Percentiles rank a stretch among this genome's conserved stretches.
phyloP scores from a whole-genome alignment of 768 basidiomycete genomes.

The Ramaria sp. region DNA sequence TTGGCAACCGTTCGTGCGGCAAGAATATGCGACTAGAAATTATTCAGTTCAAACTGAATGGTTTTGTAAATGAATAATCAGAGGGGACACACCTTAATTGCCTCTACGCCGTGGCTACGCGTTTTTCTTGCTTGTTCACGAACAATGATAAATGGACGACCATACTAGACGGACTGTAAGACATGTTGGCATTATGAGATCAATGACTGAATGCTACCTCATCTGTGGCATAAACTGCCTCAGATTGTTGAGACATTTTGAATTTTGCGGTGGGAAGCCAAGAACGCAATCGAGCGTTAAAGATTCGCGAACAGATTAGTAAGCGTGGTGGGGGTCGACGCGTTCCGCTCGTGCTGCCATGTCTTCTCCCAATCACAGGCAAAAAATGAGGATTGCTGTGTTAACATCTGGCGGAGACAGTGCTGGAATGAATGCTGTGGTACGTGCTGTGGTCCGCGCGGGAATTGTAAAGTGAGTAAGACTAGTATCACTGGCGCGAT shows the following conservation, averaged over 20 bases:
- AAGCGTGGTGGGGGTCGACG: not conserved
- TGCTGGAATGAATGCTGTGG: constrained; percentile 95
- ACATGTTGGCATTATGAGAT: constrained; percentile 8
- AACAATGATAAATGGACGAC: constrained; percentile 95
- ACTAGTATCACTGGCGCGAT: not conserved
- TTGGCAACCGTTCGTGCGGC: constrained; percentile 90
- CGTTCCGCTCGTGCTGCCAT: not conserved
- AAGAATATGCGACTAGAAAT: constrained; percentile 76
- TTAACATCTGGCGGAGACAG: constrained; percentile 96
- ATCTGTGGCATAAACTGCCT: constrained; percentile 80
- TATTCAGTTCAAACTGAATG: not conserved
- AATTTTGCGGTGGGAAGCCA: not conserved
- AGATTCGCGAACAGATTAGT: not conserved
- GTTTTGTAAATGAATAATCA: constrained; percentile 10
- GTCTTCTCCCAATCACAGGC: not conserved
- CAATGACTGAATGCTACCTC: constrained; percentile 38
- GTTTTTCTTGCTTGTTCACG: constrained; percentile 91
- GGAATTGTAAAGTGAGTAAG: constrained; percentile 74
- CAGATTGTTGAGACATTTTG: constrained; percentile 24
- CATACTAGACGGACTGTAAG: constrained; percentile 45
- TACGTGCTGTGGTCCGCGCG: constrained; percentile 86
- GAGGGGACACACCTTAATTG: constrained; percentile 67
- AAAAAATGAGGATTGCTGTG: constrained; percentile 78
- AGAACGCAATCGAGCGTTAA: not conserved
- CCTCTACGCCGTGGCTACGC: constrained; percentile 82